Conservation (phyloP, 129 eudicot genomes). For the Scalesia atractyloides region DNA sequence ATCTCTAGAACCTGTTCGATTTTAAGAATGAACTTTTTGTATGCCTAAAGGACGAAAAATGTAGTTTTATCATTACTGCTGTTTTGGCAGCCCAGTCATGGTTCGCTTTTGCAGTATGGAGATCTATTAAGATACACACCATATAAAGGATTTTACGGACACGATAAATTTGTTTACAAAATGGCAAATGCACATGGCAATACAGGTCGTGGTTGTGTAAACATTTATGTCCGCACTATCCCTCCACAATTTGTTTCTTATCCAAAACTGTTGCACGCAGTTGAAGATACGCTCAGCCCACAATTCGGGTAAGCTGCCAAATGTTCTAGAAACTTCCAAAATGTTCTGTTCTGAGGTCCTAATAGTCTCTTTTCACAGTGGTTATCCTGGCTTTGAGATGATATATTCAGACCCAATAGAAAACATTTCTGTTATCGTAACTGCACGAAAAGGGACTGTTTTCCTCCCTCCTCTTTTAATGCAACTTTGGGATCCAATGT, state of each 20-base stretch:
- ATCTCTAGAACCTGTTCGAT: too few relatives aligned
- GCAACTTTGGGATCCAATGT: slow-evolving; percentile 76
- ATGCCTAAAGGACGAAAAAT: too few relatives aligned
- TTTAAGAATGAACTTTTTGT: too few relatives aligned
- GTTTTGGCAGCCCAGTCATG: slow-evolving; percentile 76
- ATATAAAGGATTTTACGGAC: slow-evolving; percentile 72
- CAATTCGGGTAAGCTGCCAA: slow-evolving; percentile 56
- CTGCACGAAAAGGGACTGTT: slow-evolving; percentile 61
- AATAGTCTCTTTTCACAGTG: slow-evolving; percentile 48
- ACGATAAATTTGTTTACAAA: slow-evolving; percentile 65
- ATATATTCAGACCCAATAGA: slow-evolving; percentile 58
- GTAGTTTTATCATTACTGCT: background rate
- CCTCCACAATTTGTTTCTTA: slow-evolving; percentile 84
- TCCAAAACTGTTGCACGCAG: slow-evolving; percentile 64
- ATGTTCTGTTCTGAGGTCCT: slow-evolving; percentile 5
- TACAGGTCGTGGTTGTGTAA: slow-evolving; percentile 52
- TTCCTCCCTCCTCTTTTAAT: slow-evolving; percentile 63
- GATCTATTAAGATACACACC: slow-evolving; percentile 71
- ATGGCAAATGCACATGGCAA: slow-evolving; percentile 51
- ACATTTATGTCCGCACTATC: slow-evolving; percentile 56
- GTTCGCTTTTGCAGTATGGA: slow-evolving; percentile 70
- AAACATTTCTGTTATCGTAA: slow-evolving; percentile 59
- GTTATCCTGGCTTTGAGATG: slow-evolving; percentile 67
- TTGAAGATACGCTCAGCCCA: slow-evolving; percentile 73
- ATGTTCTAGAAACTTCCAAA: slow-evolving; percentile 1